These are phyloP conservation scores for Penicillium cinerascens DNA, from an alignment of 495 filamentous ascomycete genomes.

Conservation along the genomic window DNA sequence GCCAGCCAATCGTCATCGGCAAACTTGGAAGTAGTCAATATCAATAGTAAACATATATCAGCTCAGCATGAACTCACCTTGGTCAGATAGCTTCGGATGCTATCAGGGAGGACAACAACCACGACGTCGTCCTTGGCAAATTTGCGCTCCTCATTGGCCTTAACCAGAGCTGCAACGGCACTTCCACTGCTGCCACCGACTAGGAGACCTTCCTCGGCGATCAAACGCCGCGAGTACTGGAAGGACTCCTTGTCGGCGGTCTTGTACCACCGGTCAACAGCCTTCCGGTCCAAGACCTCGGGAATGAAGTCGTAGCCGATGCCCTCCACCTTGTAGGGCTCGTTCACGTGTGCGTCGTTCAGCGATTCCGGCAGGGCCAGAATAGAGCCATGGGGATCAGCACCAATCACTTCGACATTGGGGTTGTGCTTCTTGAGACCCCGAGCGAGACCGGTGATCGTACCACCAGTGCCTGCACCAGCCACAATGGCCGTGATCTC, in stretches of 20 bases:
- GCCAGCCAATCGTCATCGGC: constrained; percentile 98
- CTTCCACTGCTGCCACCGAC: constrained; percentile 94
- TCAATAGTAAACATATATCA: not conserved
- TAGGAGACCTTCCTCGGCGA: constrained; percentile 90
- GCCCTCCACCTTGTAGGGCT: constrained; percentile 94
- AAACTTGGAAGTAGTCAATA: constrained; percentile 50
- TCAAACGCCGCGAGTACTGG: constrained; percentile 79
- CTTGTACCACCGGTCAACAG: constrained; percentile 97
- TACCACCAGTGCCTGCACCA: constrained; percentile 93
- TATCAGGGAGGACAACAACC: constrained; percentile 89
- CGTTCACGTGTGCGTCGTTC: constrained; percentile 75
- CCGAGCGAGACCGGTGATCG: constrained; percentile 83
- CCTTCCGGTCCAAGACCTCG: constrained; percentile 76
- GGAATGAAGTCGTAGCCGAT: constrained; percentile 99
- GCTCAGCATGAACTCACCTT: constrained; percentile 52
- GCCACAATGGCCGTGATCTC: constrained; percentile 82
- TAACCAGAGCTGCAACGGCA: constrained; percentile 80
- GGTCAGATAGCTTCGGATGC: constrained; percentile 94
- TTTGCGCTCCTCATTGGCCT: constrained; percentile 69
- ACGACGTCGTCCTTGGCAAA: constrained; percentile 76
- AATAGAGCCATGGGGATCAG: constrained; percentile 87
- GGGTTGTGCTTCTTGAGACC: constrained; percentile 85
- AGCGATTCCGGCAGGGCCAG: constrained; percentile 73
- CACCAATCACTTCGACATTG: constrained; percentile 79
- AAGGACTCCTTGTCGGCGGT: constrained; percentile 93